A percentile compares a stretch with the other conserved stretches of the same genome.
phyloP scores from a whole-genome alignment of 768 basidiomycete genomes.

The Rhizopogon rudus region DNA sequence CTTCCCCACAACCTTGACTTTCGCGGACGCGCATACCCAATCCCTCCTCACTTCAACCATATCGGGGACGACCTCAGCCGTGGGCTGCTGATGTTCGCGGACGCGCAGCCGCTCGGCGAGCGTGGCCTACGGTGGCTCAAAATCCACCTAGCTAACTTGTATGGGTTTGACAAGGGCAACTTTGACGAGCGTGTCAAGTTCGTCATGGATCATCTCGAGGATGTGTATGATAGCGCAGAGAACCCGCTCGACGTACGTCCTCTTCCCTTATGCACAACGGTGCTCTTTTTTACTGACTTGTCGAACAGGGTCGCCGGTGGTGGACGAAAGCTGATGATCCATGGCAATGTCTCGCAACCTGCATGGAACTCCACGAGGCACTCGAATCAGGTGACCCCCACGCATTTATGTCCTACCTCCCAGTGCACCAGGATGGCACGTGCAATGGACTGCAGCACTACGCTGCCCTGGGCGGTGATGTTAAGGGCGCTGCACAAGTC shows the following conservation, averaged over 20 bases:
- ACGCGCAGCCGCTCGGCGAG: conserved; percentile 72
- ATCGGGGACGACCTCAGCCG: conserved; percentile 93
- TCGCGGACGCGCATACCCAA: conserved; percentile 94
- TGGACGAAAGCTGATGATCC: conserved; percentile 93
- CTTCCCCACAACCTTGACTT: conserved; percentile 97
- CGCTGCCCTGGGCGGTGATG: conserved; percentile 93
- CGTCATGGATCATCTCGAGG: conserved; percentile 63
- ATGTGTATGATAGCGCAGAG: conserved; percentile 79
- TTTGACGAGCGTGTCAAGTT: conserved; percentile 90
- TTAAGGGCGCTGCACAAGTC: conserved; percentile 84
- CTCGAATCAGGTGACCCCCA: conserved; percentile 63
- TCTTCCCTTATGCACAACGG: background rate
- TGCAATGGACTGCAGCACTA: conserved; percentile 99
- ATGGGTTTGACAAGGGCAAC: conserved; percentile 91
- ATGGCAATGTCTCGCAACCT: conserved; percentile 95
- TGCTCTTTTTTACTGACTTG: conserved; percentile 3
- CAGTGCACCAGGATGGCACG: conserved; percentile 96
- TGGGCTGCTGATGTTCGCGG: conserved; percentile 80
- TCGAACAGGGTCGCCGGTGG: conserved; percentile 66
- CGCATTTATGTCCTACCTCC: conserved; percentile 61
- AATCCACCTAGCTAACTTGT: conserved; percentile 90
- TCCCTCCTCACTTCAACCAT: conserved; percentile 93
- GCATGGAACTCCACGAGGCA: conserved; percentile 83
- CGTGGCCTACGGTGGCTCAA: conserved; percentile 92
- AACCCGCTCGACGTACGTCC: conserved; percentile 66